phyloP scores from a whole-genome alignment of 805 yeast genomes.

The Metschnikowia lochheadii region DNA sequence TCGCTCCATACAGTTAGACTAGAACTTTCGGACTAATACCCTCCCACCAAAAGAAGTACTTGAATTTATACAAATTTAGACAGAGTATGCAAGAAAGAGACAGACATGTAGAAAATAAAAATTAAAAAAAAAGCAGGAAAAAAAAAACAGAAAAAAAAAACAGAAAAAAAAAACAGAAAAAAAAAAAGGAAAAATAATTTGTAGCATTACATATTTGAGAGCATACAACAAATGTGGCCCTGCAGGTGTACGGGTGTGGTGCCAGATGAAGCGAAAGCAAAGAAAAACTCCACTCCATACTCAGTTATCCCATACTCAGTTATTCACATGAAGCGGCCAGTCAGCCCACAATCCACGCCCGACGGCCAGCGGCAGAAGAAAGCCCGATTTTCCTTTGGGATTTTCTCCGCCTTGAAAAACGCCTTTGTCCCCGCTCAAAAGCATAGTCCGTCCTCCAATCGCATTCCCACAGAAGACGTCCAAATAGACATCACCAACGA shows the following conservation, averaged over 20 bases:
- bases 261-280: slow-evolving; percentile 3
- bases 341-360: slow-evolving; percentile 14
- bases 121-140: too few relatives aligned
- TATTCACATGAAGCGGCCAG: slow-evolving; percentile 16
- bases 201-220: too few relatives aligned
- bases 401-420: slow-evolving; percentile 14
- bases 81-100: too few relatives aligned
- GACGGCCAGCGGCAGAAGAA: slow-evolving; percentile 9
- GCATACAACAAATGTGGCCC: background rate
- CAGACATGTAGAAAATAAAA: too few relatives aligned
- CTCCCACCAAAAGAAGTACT: background rate
- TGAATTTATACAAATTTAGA: too few relatives aligned
- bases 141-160: too few relatives aligned
- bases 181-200: too few relatives aligned
- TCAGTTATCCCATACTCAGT: background rate
- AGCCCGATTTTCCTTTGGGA: slow-evolving; percentile 8
- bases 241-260: slow-evolving; percentile 2
- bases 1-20: slow-evolving; percentile 1
- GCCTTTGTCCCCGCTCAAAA: slow-evolving; percentile 1
- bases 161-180: too few relatives aligned
- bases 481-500: background rate
- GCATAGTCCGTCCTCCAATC: background rate
- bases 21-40: background rate
- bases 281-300: background rate
- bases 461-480: background rate